phyloP scores from a whole-genome alignment of 2,329 filamentous ascomycete species.

The Xylaria sp. region DNA sequence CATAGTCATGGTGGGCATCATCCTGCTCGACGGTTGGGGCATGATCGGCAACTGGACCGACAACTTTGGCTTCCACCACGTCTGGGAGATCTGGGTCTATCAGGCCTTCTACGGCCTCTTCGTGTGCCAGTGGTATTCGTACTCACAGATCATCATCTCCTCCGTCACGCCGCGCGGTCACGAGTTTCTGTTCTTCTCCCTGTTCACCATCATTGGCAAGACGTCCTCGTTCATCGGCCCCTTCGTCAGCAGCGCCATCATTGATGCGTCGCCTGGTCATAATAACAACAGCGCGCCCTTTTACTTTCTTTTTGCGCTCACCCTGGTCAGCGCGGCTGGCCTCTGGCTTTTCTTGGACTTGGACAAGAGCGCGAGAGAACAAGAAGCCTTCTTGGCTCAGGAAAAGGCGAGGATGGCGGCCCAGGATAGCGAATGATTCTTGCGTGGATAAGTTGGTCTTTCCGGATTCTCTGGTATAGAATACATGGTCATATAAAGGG shows the following conservation, averaged over 20 bases:
- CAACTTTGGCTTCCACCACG: constrained; percentile 56
- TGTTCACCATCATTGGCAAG: constrained; percentile 76
- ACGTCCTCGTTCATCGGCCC: constrained; percentile 75
- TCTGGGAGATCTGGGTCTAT: constrained; percentile 59
- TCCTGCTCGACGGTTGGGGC: constrained; percentile 64
- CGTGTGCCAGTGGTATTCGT: constrained; percentile 76
- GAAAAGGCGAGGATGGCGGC: constrained; percentile 45
- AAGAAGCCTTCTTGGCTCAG: constrained; percentile 62
- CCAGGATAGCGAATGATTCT: constrained; percentile 28
- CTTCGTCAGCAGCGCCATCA: constrained; percentile 74
- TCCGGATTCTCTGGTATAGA: background rate
- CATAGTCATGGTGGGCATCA: constrained; percentile 67
- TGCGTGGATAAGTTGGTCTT: background rate
- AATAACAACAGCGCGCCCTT: constrained; percentile 71
- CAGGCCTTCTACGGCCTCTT: constrained; percentile 70
- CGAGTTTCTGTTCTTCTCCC: constrained; percentile 75
- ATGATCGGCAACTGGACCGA: constrained; percentile 59
- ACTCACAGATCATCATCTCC: constrained; percentile 76
- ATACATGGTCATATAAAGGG: background rate
- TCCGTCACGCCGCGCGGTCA: constrained; percentile 75
- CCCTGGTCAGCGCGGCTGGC: constrained; percentile 62
- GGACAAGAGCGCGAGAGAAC: constrained; percentile 68
- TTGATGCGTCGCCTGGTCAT: constrained; percentile 65
- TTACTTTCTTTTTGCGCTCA: constrained; percentile 71
- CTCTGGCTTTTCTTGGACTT: constrained; percentile 68